Conservation (phyloP, 768 basidiomycete species). For the Clavulina sp. region DNA sequence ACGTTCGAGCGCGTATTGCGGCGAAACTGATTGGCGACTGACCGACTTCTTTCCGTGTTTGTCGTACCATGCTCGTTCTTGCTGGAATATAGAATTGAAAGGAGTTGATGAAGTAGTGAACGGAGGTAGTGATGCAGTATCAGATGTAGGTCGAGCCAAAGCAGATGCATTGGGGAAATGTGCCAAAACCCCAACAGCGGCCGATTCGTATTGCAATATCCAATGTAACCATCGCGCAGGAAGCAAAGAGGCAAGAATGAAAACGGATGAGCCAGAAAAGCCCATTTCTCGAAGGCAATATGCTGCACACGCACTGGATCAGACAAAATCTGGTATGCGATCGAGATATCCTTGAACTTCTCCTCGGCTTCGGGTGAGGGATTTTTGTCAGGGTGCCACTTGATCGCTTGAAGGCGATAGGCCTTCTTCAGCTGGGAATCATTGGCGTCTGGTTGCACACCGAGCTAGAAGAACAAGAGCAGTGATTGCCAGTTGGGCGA, state of each 20-base stretch:
- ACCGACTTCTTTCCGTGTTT: conserved; percentile 88
- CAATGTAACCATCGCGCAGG: too few relatives aligned
- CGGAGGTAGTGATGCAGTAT: too few relatives aligned
- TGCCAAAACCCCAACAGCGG: too few relatives aligned
- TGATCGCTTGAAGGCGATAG: conserved; percentile 87
- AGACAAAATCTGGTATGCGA: conserved; percentile 88
- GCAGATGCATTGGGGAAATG: too few relatives aligned
- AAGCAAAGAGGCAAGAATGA: too few relatives aligned
- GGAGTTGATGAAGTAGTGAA: too few relatives aligned
- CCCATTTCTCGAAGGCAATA: too few relatives aligned
- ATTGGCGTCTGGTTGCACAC: conserved; percentile 50
- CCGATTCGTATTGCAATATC: too few relatives aligned
- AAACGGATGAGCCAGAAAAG: too few relatives aligned
- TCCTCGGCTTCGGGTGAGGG: conserved; percentile 81
- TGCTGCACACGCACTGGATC: conserved; percentile 40
- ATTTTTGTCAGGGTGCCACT: conserved; percentile 97
- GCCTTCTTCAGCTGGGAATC: conserved; percentile 85
- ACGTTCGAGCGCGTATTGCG: too few relatives aligned
- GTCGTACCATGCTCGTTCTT: conserved; percentile 80
- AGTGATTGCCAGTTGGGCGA: neutral
- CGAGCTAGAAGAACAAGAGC: conserved; percentile 31
- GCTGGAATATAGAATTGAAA: conserved; percentile 24
- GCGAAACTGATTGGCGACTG: conserved; percentile 62
- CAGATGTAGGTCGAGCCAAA: too few relatives aligned
- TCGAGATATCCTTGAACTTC: conserved; percentile 97